Evolutionary conservation across 192 early-diverging fungal genomes (phyloP), one percentile per base, ranked within the genome.

Genomic region (Coemansia sp.): DNA sequence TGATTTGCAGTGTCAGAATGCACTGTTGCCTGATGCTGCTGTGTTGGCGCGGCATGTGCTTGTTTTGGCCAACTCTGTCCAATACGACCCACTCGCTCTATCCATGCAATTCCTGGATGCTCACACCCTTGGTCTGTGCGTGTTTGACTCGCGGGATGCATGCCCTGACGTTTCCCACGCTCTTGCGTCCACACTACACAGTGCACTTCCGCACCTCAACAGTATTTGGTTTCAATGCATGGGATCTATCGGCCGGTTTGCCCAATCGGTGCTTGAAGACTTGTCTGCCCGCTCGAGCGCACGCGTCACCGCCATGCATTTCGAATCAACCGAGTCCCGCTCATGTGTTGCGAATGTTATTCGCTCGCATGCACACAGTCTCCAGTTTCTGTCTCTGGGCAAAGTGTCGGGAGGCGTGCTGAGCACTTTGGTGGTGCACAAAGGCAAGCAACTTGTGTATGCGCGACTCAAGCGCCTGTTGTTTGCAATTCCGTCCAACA

Each of bases 381-480:
- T 79, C 5, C 41, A 54, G 27, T 56, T 62, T 6, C 54, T 79
- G 50, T 70, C 64, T 32, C 45, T 79, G 38, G 65, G 67, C 6
- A 37, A 45, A 22, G 63, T 79, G 17, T 70, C 64, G 5, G 76
- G 72, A 10, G 67, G 67, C 11, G 59, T 56, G 51, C 58, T 79
- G 21, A 54, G 67, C 54, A 51, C 24, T 22, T 41, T 76, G 0
- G 19, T 66, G 8, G 21, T 52, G 5, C 25, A 19, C 4, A 10
- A 48, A 5, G 39, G 43, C 3, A 7, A 4, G 59, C 52, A 7
- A 19, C 23, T 61, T 5, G 37, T 24, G 47, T 76, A 71, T 19
- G 25, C 52, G 11, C 14, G 11, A 21, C 61, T 80, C 14, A 60
- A 32, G 11, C 65, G 69, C 3, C 39, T 81, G 27, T 15, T 81